A percentile compares a stretch with the other conserved stretches of the same genome.
Evolutionary conservation across 169 alveolate genomes (phyloP).

Genomic region (Toxoplasma gondii): DNA sequence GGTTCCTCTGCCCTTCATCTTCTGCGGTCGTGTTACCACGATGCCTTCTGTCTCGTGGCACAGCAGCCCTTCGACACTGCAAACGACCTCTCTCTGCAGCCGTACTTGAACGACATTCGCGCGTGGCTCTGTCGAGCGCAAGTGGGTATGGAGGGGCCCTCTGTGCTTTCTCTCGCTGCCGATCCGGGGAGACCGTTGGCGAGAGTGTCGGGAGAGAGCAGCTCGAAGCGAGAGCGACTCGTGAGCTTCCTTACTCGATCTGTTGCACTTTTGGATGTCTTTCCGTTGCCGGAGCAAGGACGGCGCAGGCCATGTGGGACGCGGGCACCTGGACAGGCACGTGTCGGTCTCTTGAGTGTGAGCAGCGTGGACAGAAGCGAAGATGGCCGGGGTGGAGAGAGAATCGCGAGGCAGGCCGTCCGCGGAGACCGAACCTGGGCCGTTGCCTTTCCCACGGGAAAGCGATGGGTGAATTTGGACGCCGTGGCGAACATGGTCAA

Average conservation of each 20-base stretch:
- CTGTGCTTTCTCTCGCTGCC: background rate
- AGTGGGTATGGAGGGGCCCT: background rate
- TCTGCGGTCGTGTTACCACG: background rate
- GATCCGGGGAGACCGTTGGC: background rate
- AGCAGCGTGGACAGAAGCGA: background rate
- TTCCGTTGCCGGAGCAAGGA: background rate
- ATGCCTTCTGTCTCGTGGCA: background rate
- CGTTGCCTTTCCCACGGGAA: background rate
- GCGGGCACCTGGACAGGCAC: too few relatives aligned
- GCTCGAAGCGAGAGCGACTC: background rate
- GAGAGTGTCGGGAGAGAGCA: background rate
- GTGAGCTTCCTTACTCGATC: background rate
- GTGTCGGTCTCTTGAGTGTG: too few relatives aligned
- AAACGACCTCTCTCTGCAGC: background rate
- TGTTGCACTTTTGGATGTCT: background rate
- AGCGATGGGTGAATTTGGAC: conserved; percentile 14
- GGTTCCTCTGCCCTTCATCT: background rate
- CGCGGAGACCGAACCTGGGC: background rate
- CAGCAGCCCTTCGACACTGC: conserved; percentile 30
- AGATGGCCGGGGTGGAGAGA: background rate
- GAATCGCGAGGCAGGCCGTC: background rate
- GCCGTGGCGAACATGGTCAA: background rate
- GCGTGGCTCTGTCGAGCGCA: conserved; percentile 26
- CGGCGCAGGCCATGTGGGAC: too few relatives aligned
- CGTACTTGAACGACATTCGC: conserved; percentile 3